A percentile compares a stretch with the other conserved stretches of the same genome.
Evolutionary conservation across 2,329 filamentous ascomycete species (phyloP).

Genomic region (Cercospora nicotianae): DNA sequence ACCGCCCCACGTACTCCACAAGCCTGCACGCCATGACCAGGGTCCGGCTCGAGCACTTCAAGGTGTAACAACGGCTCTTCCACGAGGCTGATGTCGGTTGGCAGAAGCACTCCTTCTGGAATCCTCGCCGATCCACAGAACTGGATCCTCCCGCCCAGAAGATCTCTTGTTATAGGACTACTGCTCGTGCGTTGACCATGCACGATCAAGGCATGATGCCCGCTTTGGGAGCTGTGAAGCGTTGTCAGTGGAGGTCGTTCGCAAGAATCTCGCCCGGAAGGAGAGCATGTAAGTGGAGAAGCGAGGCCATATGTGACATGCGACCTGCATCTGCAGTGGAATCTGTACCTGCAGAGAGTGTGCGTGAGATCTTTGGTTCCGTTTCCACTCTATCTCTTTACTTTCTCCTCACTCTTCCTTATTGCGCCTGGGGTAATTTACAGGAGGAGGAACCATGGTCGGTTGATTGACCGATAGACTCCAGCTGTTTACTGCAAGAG

Average conservation of each 20-base stretch:
- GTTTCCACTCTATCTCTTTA: conserved; percentile 5
- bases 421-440: not conserved
- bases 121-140: conserved; percentile 9
- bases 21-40: conserved; percentile 5
- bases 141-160: not conserved
- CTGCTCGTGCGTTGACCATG: not conserved
- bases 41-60: not conserved
- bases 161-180: not conserved
- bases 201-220: conserved; percentile 9
- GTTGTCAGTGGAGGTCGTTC: conserved; percentile 5
- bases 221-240: conserved; percentile 3
- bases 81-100: conserved; percentile 14
- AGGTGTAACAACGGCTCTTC: conserved; percentile 9
- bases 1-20: conserved; percentile 9
- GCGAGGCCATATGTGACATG: not conserved
- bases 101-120: conserved; percentile 15
- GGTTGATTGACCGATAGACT: not conserved
- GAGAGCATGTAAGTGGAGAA: conserved; percentile 5
- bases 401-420: not conserved
- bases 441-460: not conserved
- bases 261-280: conserved; percentile 1
- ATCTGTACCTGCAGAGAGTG: not conserved
- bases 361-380: not conserved
- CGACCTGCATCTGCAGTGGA: conserved; percentile 7
- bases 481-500: not conserved